Conservation (phyloP, 2,329 filamentous ascomycete genomes). For the Fusarium sp. region DNA sequence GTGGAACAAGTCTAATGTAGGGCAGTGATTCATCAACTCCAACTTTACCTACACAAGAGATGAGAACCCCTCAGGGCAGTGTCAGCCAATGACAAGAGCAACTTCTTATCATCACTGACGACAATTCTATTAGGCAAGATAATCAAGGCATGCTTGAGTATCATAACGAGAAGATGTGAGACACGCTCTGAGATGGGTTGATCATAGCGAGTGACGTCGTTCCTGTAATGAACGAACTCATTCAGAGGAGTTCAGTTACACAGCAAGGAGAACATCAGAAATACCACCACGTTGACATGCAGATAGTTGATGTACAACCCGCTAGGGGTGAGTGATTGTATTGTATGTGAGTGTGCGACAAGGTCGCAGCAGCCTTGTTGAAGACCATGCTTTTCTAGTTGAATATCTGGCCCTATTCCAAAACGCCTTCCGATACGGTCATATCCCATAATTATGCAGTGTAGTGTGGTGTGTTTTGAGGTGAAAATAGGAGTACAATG, state of each 20-base stretch:
- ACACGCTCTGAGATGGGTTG: background rate
- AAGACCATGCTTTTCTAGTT: slow-evolving; percentile 44
- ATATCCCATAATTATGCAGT: slow-evolving; percentile 38
- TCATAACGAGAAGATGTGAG: background rate
- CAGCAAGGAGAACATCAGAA: background rate
- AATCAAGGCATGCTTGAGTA: background rate
- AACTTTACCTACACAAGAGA: background rate
- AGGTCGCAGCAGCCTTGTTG: slow-evolving; percentile 38
- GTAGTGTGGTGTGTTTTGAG: slow-evolving; percentile 24
- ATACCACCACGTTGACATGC: background rate
- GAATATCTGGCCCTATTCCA: slow-evolving; percentile 35
- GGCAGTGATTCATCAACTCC: slow-evolving; percentile 6
- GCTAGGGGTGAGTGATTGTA: slow-evolving; percentile 13
- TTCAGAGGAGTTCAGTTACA: slow-evolving; percentile 2
- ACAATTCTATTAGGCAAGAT: background rate
- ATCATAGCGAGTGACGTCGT: background rate
- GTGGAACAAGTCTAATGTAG: slow-evolving; percentile 16
- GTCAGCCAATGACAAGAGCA: background rate
- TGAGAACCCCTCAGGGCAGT: background rate
- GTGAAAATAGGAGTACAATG: slow-evolving; percentile 6
- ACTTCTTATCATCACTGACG: background rate
- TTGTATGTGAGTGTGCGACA: slow-evolving; percentile 22
- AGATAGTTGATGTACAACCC: slow-evolving; percentile 13
- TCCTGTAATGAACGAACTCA: background rate
- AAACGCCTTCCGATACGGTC: slow-evolving; percentile 41